Evolutionary conservation across 2,329 filamentous ascomycete genomes (phyloP).

Genomic region (Nemania sp.): DNA sequence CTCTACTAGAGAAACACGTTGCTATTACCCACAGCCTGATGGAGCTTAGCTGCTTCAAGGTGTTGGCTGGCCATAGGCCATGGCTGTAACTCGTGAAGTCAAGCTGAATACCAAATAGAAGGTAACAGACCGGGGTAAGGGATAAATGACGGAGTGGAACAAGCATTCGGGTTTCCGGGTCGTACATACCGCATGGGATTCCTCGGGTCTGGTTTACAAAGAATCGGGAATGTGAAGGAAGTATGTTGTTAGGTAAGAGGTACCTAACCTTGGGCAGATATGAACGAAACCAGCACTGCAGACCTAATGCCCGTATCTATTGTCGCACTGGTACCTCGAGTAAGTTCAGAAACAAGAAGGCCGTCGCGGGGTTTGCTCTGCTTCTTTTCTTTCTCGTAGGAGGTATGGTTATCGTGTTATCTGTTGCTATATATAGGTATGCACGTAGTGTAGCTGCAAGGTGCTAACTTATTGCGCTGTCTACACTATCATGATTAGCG

Average conservation of each 20-base stretch:
- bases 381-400: neutral
- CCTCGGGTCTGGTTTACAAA: constrained; percentile 1
- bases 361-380: neutral
- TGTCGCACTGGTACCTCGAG: neutral
- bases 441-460: neutral
- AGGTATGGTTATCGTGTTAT: constrained; percentile 17
- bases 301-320: neutral
- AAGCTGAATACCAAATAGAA: no score
- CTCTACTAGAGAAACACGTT: neutral
- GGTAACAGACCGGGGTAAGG: no score
- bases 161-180: neutral
- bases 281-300: neutral
- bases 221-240: no score
- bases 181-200: constrained; percentile 27
- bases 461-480: constrained; percentile 21
- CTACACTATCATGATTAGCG: constrained; percentile 20
- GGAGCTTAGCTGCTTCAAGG: neutral
- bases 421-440: constrained; percentile 8
- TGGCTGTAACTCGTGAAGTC: no score
- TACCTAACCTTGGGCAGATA: neutral
- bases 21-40: neutral
- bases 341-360: neutral
- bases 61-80: neutral
- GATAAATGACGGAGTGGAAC: neutral
- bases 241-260: neutral